Base-by-base conservation (phyloP, 768 basidiomycete genomes). In the Mycena vitilis region DNA sequence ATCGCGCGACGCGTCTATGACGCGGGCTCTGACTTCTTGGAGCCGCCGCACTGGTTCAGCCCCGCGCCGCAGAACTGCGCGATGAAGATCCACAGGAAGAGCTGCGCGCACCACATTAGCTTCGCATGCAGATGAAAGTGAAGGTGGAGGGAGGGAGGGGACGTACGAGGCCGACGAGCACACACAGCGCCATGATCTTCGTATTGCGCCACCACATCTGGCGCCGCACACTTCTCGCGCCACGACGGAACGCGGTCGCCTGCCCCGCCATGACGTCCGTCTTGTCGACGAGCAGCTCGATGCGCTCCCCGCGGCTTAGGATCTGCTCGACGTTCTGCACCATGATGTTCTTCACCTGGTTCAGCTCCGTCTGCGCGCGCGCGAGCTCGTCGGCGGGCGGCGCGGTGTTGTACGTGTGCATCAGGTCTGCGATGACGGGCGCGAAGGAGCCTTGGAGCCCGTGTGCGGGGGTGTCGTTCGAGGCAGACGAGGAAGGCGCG, bases 291-390 rank as follows among this genome's bases (percentile, higher is more conserved):
- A 99, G 86, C 20, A 98, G 85, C 78, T 98, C 97, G 72, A 99
- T 95, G 60, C 98, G 86, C 79, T 99, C 98, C 25, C 98, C 98
- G 44, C 98, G 86, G 60, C 89, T 92, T 48, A 99, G 87, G 70
- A 99, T 97, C 78, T 96, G 94, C 81, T 98, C 95, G 71, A 98
- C 96, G 78, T 98, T 98, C 80, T 98, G 94, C 58, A 98, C 96
- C 96, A 98, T 97, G 80, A 98, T 95, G 74, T 96, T 92, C 78
- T 98, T 98, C 54, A 98, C 94, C 72, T 95, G 93, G 68, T 89
- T 89, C 48, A 95, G 85, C 78, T 98, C 96, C 6, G 87, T 87
- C 76, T 96, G 96, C 7, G 97, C 97, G 69, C 95, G 93, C 22
- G 91, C 83, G 64, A 99, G 88, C 69, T 96, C 95, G 77, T 99